Evolutionary conservation across 2,329 filamentous ascomycete genomes (phyloP).

Genomic region (Clarireedia paspali): DNA sequence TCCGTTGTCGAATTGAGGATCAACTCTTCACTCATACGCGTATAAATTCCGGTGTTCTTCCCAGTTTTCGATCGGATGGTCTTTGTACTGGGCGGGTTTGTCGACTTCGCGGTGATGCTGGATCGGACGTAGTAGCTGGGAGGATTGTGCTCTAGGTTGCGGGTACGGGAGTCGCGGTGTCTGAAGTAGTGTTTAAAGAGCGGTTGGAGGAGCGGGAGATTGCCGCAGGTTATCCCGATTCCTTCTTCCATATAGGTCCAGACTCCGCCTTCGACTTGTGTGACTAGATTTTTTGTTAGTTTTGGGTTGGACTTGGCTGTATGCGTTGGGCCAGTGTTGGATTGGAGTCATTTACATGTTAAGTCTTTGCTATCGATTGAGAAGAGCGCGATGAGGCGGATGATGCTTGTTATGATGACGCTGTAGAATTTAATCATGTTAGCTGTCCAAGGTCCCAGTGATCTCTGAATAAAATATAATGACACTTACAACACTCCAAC

Average conservation of each 20-base stretch:
- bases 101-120: background rate
- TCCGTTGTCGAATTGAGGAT: background rate
- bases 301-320: background rate
- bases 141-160: background rate
- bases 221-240: constrained; percentile 29
- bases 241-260: constrained; percentile 35
- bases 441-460: background rate
- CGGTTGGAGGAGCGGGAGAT: constrained; percentile 28
- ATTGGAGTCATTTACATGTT: background rate
- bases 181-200: constrained; percentile 21
- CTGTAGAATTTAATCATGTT: background rate
- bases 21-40: background rate
- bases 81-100: background rate
- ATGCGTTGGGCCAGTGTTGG: background rate
- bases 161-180: background rate
- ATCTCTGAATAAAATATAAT: background rate
- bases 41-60: background rate
- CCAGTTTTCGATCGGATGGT: background rate
- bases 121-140: background rate
- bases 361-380: background rate
- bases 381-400: background rate
- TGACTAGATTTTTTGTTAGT: constrained; percentile 3
- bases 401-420: background rate
- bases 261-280: constrained; percentile 25
- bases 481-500: constrained; percentile 13